A percentile compares a stretch with the other conserved stretches of the same genome.
Evolutionary conservation across 2,329 filamentous ascomycete species (phyloP).

Genomic region (Ophiostoma angusticollis): DNA sequence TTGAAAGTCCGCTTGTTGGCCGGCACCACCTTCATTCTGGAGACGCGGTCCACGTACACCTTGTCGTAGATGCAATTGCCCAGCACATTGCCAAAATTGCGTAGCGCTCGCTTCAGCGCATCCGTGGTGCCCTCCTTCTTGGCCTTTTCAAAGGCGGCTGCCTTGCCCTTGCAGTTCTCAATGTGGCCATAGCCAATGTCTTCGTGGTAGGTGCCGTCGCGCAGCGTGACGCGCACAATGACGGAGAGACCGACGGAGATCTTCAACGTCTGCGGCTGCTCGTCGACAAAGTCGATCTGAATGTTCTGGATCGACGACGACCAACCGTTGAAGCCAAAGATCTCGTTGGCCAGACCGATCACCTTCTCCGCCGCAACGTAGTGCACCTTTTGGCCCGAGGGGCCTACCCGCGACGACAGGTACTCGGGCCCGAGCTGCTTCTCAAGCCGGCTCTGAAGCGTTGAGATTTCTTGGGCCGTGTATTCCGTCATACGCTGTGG

Average conservation of each 20-base stretch:
- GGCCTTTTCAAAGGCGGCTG: conserved; percentile 91
- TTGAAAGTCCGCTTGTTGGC: conserved; percentile 50
- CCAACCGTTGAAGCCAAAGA: conserved; percentile 97
- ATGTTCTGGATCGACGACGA: conserved; percentile 91
- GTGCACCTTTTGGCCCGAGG: conserved; percentile 74
- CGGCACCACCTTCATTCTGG: conserved; percentile 70
- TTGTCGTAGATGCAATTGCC: conserved; percentile 99
- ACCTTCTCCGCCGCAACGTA: conserved; percentile 95
- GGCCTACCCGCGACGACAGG: conserved; percentile 73
- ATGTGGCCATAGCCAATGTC: conserved; percentile 95
- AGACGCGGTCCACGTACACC: conserved; percentile 80
- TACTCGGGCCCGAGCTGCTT: conserved; percentile 94
- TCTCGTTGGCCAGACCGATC: conserved; percentile 86
- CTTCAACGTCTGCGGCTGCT: conserved; percentile 63
- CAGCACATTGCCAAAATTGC: conserved; percentile 89
- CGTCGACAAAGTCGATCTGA: conserved; percentile 90
- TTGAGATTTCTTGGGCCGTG: conserved; percentile 82
- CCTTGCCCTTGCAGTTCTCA: conserved; percentile 92
- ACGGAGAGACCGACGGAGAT: conserved; percentile 80
- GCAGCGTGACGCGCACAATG: conserved; percentile 77
- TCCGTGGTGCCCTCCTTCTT: conserved; percentile 98
- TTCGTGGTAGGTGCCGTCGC: conserved; percentile 93
- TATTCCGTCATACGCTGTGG: conserved; percentile 56
- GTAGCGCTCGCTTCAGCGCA: conserved; percentile 74
- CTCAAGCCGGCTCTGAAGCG: conserved; percentile 72